Evolutionary conservation across 2,329 filamentous ascomycete species (phyloP), one percentile per base, ranked within the genome.

Genomic region (Fusarium duplospermum): DNA sequence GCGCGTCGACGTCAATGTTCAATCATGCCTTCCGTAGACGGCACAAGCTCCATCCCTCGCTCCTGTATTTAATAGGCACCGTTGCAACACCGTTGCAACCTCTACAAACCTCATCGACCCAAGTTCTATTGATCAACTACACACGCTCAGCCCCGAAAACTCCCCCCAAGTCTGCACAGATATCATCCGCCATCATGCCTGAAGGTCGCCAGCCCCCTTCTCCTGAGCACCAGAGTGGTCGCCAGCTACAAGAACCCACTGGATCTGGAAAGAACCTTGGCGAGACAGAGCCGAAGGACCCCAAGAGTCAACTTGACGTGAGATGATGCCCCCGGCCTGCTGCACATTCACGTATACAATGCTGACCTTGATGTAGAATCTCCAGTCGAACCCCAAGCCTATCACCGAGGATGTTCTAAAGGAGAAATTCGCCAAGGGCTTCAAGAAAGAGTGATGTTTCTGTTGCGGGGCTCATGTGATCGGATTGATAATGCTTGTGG

Each of bases 181-280:
- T n/a, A n/a, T n/a, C n/a, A n/a, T n/a, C n/a, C n/a, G n/a, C n/a
- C n/a, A 91, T 74, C 79, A 94, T 94, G 93, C 91, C 93, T 80
- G 83, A 89, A 83, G 93, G 93, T 82, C 91, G 92, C 80, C 89
- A 97, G 84, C 97, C 94, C 35, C 95, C 94, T 71, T 85, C 91
- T 62, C 93, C 93, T 31, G 91, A 93, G 85, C 81, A 82, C 75
- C 93, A 94, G 84, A 85, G 87, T 40, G 91, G 89, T 69, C 83
- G 86, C 64, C 94, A 96, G 85, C 83, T 90, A 67, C 84, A 89
- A 73, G 89, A 89, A 9, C 80, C 88, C 14, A 87, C 90, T 3
- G 89, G 82, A n/a, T 84, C 86, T 1, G 89, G 90, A 66, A 87
- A 91, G 76, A 88, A 89, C 56, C 86, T 88, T 77, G 85, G 91